Conservation (phyloP, 805 yeast species). For the Wickerhamomyces ciferrii region DNA sequence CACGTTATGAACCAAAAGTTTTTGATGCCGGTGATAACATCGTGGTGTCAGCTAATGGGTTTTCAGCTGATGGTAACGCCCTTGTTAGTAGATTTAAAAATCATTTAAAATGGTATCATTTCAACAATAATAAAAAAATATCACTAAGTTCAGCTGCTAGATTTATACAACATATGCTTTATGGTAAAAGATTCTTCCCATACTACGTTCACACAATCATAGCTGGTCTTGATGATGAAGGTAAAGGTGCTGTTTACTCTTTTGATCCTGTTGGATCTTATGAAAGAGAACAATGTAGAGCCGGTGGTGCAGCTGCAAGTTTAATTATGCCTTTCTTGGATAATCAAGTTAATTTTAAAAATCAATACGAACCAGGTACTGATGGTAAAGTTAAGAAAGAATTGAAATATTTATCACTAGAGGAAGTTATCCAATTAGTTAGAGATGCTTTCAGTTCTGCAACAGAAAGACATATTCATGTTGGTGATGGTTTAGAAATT, state of each 20-base stretch:
- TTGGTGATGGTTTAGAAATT: slow-evolving; percentile 94
- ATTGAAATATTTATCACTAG: slow-evolving; percentile 61
- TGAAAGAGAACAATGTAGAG: slow-evolving; percentile 95
- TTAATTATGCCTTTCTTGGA: slow-evolving; percentile 97
- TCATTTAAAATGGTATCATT: slow-evolving; percentile 84
- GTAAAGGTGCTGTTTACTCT: slow-evolving; percentile 92
- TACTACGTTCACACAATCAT: slow-evolving; percentile 92
- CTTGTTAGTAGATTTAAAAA: slow-evolving; percentile 67
- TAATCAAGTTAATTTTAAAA: slow-evolving; percentile 93
- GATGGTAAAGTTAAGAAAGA: slow-evolving; percentile 62
- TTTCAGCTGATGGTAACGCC: slow-evolving; percentile 91
- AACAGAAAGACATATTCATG: slow-evolving; percentile 97
- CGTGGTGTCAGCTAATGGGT: slow-evolving; percentile 89
- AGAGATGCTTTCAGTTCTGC: slow-evolving; percentile 95
- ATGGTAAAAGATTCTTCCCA: slow-evolving; percentile 94
- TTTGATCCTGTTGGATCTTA: slow-evolving; percentile 98
- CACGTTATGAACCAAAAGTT: slow-evolving; percentile 88
- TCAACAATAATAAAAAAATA: slow-evolving; percentile 74
- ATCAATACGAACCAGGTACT: slow-evolving; percentile 79
- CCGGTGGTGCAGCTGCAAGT: slow-evolving; percentile 96
- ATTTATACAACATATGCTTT: slow-evolving; percentile 81
- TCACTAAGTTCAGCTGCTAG: slow-evolving; percentile 77
- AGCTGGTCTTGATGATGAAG: slow-evolving; percentile 84
- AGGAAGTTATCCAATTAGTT: slow-evolving; percentile 82
- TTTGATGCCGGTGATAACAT: slow-evolving; percentile 85